Conservation (phyloP, 78 protist genomes). For the Dictyostelium purpureum region DNA sequence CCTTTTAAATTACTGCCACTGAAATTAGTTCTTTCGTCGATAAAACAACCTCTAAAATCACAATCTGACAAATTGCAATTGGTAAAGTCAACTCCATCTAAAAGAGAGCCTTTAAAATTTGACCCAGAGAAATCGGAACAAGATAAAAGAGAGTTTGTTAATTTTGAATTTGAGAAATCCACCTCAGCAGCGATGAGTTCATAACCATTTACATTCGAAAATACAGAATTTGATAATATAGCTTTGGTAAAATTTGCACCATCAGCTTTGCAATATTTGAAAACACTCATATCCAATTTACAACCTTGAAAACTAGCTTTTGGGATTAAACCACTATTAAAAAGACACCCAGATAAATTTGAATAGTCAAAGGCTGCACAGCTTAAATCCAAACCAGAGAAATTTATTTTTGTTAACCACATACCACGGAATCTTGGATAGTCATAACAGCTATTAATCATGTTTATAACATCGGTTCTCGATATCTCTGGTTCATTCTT, state of each 20-base stretch:
- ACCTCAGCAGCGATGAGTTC: conserved; percentile 1
- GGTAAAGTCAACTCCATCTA: conserved; percentile 49
- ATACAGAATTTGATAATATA: neutral
- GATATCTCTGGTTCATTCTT: conserved; percentile 52
- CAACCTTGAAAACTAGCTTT: conserved; percentile 1
- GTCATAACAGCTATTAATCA: conserved; percentile 54
- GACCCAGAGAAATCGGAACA: conserved; percentile 33
- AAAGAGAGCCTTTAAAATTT: neutral
- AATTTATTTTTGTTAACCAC: conserved; percentile 31
- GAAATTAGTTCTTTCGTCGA: conserved; percentile 13
- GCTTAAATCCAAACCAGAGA: conserved; percentile 44
- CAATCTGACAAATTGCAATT: conserved; percentile 36
- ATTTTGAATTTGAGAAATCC: conserved; percentile 37
- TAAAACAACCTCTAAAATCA: conserved; percentile 7
- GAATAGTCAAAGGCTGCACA: conserved; percentile 39
- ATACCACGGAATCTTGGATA: conserved; percentile 63
- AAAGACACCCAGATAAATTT: conserved; percentile 10
- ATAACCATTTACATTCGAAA: neutral
- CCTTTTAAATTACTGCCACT: conserved; percentile 6
- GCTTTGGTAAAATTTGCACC: conserved; percentile 27
- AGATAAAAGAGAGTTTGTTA: neutral
- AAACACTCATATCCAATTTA: neutral
- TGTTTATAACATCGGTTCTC: conserved; percentile 28
- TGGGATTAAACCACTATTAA: neutral
- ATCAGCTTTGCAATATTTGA: neutral